phyloP scores from a whole-genome alignment of 2,329 filamentous ascomycete genomes.

The Claviceps sp. region DNA sequence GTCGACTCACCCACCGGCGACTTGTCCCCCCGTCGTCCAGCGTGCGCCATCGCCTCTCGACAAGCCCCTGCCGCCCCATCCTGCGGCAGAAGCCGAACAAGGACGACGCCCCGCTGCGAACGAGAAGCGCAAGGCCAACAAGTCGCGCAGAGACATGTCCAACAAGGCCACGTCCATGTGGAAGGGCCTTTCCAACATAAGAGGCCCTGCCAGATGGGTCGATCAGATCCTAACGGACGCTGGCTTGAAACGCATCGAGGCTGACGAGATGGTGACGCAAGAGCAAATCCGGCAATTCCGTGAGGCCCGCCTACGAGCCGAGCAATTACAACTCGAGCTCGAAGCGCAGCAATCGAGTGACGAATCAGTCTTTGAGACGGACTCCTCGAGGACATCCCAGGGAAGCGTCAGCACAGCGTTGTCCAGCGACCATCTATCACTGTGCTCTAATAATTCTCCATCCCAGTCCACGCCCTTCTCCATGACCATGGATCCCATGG shows the following conservation, averaged over 20 bases:
- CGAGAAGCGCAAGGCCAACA: not conserved
- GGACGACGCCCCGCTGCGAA: not conserved
- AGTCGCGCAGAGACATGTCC: not conserved
- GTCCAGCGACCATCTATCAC: not conserved
- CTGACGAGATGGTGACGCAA: conserved; percentile 35
- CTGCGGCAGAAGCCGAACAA: conserved; percentile 11
- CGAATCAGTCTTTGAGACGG: not conserved
- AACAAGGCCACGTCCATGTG: not conserved
- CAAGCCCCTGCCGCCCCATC: conserved; percentile 3
- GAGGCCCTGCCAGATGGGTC: conserved; percentile 33
- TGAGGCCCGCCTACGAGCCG: not conserved
- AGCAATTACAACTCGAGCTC: not conserved
- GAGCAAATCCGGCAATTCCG: not conserved
- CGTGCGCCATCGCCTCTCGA: not conserved
- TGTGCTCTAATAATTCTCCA: not conserved
- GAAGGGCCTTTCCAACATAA: conserved; percentile 1
- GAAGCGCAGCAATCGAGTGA: not conserved
- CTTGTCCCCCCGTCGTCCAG: not conserved
- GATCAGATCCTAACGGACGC: conserved; percentile 42
- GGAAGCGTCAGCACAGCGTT: not conserved
- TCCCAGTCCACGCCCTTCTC: too few relatives aligned
- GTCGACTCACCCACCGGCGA: not conserved
- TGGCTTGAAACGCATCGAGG: conserved; percentile 41
- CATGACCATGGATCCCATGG: not conserved
- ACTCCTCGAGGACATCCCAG: not conserved